A percentile compares a stretch with the other conserved stretches of the same genome.
Conservation (phyloP, 1,139 yeast species). For the Meyerozyma guilliermondii region DNA sequence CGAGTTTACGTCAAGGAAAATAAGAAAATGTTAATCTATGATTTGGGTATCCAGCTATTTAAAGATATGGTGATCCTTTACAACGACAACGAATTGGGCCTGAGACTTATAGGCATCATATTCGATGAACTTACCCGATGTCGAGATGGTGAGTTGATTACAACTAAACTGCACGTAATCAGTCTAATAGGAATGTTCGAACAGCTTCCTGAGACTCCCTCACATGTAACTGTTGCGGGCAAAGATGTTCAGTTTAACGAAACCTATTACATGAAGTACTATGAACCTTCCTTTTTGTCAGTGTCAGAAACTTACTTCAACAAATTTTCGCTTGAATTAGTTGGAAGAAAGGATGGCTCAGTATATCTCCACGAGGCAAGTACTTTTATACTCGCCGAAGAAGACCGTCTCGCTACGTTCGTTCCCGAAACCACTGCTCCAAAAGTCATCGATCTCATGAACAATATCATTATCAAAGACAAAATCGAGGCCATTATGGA, state of each 20-base stretch:
- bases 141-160: conserved; percentile 53
- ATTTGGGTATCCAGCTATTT: conserved; percentile 65
- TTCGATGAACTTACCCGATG: conserved; percentile 56
- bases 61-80: conserved; percentile 37
- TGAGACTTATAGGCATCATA: conserved; percentile 42
- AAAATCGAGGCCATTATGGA: conserved; percentile 45
- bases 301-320: conserved; percentile 56
- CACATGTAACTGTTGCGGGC: conserved; percentile 16
- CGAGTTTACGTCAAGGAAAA: conserved; percentile 79
- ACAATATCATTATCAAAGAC: conserved; percentile 58
- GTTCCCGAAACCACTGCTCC: conserved; percentile 52
- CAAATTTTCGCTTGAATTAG: conserved; percentile 38
- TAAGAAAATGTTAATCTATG: conserved; percentile 63
- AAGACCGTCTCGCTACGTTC: conserved; percentile 48
- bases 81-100: conserved; percentile 48
- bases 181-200: conserved; percentile 71
- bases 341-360: conserved; percentile 42
- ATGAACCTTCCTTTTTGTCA: conserved; percentile 61
- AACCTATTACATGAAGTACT: conserved; percentile 55
- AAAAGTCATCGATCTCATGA: conserved; percentile 51
- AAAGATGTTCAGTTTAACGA: conserved; percentile 35
- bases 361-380: conserved; percentile 51
- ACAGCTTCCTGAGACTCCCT: conserved; percentile 32
- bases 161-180: conserved; percentile 49
- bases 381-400: conserved; percentile 55